Evolutionary conservation across 2,329 filamentous ascomycete species (phyloP).

Genomic region (Incumbomyces delicatus): DNA sequence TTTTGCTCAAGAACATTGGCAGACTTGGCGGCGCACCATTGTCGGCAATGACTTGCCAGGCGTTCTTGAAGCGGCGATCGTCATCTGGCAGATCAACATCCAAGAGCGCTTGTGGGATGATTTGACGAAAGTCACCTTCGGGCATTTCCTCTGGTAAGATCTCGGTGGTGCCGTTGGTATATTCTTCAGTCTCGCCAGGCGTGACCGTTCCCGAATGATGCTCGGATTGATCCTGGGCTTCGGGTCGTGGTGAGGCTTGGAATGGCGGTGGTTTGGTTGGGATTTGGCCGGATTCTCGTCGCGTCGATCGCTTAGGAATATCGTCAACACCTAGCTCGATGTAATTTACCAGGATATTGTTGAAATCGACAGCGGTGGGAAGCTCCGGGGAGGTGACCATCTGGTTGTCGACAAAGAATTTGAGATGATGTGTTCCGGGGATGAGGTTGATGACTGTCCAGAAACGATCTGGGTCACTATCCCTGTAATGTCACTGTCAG

Average conservation of each 20-base stretch:
- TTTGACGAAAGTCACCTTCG: slow-evolving; percentile 54
- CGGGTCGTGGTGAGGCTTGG: slow-evolving; percentile 14
- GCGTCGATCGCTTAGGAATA: slow-evolving; percentile 28
- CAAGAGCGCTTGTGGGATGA: slow-evolving; percentile 73
- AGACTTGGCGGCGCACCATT: slow-evolving; percentile 75
- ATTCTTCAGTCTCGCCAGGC: slow-evolving; percentile 31
- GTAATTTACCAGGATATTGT: slow-evolving; percentile 96
- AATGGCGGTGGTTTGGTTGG: slow-evolving; percentile 24
- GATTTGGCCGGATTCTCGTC: slow-evolving; percentile 27
- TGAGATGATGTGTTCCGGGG: slow-evolving; percentile 90
- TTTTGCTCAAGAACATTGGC: slow-evolving; percentile 85
- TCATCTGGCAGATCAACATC: slow-evolving; percentile 84
- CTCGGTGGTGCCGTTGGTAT: slow-evolving; percentile 33
- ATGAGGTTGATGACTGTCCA: slow-evolving; percentile 72
- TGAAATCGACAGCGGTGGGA: slow-evolving; percentile 93
- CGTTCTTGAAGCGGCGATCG: slow-evolving; percentile 61
- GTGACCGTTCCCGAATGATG: slow-evolving; percentile 18
- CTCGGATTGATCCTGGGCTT: slow-evolving; percentile 16
- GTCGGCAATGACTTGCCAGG: slow-evolving; percentile 64
- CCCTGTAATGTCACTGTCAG: slow-evolving; percentile 20
- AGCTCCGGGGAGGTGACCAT: slow-evolving; percentile 82
- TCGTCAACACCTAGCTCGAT: slow-evolving; percentile 83
- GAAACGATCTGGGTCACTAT: slow-evolving; percentile 48
- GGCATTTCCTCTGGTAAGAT: slow-evolving; percentile 45
- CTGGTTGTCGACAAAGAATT: slow-evolving; percentile 88